phyloP scores from a whole-genome alignment of 768 basidiomycete species.

The Hypsizygus marmoreus region DNA sequence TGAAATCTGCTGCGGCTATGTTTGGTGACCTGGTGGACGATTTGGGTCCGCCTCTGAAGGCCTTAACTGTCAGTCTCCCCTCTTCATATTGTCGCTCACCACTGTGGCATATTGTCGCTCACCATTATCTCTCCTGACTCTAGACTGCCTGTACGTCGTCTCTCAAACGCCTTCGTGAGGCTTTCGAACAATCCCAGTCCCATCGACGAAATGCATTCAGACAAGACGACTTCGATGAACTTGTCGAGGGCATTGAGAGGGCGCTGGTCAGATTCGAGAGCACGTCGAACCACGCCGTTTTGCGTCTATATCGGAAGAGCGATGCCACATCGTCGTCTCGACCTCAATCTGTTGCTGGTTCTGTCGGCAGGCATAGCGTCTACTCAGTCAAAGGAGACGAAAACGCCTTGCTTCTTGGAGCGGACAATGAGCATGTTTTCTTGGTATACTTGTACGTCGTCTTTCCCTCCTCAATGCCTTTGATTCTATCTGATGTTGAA shows the following conservation, averaged over 20 bases:
- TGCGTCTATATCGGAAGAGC: conserved; percentile 69
- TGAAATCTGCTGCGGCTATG: conserved; percentile 67
- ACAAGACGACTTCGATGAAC: conserved; percentile 62
- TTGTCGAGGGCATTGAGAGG: conserved; percentile 66
- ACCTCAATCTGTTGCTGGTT: conserved; percentile 24
- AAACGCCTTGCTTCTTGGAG: conserved; percentile 38
- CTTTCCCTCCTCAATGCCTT: not conserved
- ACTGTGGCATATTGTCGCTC: not conserved
- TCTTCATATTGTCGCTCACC: not conserved
- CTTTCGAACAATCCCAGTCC: conserved; percentile 54
- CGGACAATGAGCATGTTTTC: conserved; percentile 83
- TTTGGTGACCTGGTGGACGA: conserved; percentile 83
- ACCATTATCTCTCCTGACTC: not conserved
- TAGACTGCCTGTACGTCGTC: conserved; percentile 64
- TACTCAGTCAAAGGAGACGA: conserved; percentile 25
- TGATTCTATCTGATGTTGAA: conserved; percentile 1
- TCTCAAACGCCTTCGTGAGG: conserved; percentile 63
- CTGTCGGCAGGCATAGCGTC: conserved; percentile 8
- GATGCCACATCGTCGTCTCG: conserved; percentile 30
- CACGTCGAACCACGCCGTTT: conserved; percentile 81
- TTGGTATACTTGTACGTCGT: conserved; percentile 84
- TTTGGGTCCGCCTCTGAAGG: conserved; percentile 73
- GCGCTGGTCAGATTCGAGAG: conserved; percentile 76
- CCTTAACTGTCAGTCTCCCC: conserved; percentile 60
- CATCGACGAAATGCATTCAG: conserved; percentile 34